These are phyloP conservation scores for Pachysolen tannophilus DNA, from an alignment of 805 yeast genomes.

Conservation along the genomic window DNA sequence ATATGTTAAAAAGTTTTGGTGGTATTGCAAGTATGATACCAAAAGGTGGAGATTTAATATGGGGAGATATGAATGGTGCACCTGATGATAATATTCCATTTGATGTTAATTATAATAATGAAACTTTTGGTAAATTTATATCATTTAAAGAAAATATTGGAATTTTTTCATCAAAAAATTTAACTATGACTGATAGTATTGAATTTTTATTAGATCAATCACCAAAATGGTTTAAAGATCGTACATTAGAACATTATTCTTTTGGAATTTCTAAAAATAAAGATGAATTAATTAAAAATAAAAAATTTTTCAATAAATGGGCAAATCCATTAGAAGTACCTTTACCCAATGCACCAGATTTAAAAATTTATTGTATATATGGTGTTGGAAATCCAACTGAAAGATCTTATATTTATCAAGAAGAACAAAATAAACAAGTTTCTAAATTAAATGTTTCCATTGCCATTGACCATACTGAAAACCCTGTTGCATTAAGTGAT, in stretches of 20 bases:
- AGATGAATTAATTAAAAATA: conserved; percentile 54
- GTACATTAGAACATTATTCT: conserved; percentile 68
- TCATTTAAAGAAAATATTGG: conserved; percentile 46
- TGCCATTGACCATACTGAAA: conserved; percentile 53
- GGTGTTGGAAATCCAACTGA: conserved; percentile 98
- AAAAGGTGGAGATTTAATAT: conserved; percentile 83
- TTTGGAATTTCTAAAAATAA: conserved; percentile 61
- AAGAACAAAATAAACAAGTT: conserved; percentile 45
- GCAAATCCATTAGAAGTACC: conserved; percentile 90
- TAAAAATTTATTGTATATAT: conserved; percentile 83
- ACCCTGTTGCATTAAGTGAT: conserved; percentile 77
- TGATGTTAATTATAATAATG: conserved; percentile 10
- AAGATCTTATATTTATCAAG: conserved; percentile 80
- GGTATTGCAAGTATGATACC: conserved; percentile 95
- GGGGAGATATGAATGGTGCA: conserved; percentile 69
- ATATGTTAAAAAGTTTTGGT: conserved; percentile 81
- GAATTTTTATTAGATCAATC: conserved; percentile 55
- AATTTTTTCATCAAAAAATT: conserved; percentile 35
- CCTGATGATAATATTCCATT: conserved; percentile 58
- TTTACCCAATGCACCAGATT: conserved; percentile 87
- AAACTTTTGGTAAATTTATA: conserved; percentile 67
- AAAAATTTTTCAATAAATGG: conserved; percentile 77
- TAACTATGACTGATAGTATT: conserved; percentile 62
- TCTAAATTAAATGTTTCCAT: conserved; percentile 63
- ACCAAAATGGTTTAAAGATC: conserved; percentile 67